phyloP scores from a whole-genome alignment of 805 yeast species.

The Candida montana region DNA sequence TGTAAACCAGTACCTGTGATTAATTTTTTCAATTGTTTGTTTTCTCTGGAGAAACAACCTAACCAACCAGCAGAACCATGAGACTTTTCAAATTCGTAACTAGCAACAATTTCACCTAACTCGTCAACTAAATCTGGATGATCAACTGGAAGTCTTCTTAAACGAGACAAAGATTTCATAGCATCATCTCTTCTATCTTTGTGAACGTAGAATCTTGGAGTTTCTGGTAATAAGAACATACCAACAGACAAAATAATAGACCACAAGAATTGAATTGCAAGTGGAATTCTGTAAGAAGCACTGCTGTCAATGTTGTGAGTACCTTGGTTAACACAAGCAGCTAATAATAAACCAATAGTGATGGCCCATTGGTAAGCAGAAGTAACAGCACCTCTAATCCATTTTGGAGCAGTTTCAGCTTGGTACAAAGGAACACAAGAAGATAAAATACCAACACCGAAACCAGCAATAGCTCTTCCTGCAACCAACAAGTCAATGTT shows the following conservation, averaged over 20 bases:
- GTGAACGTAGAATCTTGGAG: conserved; percentile 66
- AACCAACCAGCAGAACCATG: conserved; percentile 23
- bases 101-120: conserved; percentile 43
- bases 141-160: conserved; percentile 45
- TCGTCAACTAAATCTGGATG: conserved; percentile 41
- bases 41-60: conserved; percentile 32
- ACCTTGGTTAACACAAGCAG: conserved; percentile 67
- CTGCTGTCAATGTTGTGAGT: conserved; percentile 47
- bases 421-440: conserved; percentile 72
- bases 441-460: conserved; percentile 70
- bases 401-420: conserved; percentile 77
- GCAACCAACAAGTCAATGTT: conserved; percentile 47
- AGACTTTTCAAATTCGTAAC: conserved; percentile 40
- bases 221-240: conserved; percentile 65
- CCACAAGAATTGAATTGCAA: conserved; percentile 69
- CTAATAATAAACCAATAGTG: conserved; percentile 68
- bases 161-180: conserved; percentile 44
- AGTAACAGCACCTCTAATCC: conserved; percentile 74
- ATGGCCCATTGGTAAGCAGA: conserved; percentile 69
- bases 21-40: conserved; percentile 38
- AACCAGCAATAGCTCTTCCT: conserved; percentile 69
- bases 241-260: conserved; percentile 58
- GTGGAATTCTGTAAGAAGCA: conserved; percentile 71
- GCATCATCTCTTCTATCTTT: conserved; percentile 54
- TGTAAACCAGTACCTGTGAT: conserved; percentile 40